Evolutionary conservation across 140 eudicot genomes (phyloP), one percentile per base, ranked within the genome.

Genomic region (Stevia rebaudiana): DNA sequence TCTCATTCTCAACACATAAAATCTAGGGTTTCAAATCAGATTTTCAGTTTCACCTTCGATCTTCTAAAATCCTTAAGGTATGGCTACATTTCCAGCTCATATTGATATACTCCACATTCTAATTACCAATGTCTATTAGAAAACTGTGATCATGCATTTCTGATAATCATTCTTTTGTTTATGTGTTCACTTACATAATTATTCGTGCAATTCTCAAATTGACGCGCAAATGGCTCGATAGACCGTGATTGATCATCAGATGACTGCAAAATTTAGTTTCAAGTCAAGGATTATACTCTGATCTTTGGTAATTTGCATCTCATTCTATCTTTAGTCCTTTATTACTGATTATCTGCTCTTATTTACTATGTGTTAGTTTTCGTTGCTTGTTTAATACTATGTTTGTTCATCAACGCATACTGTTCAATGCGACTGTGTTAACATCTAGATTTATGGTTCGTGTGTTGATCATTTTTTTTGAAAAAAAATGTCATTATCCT

Each of bases 21-120:
- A 76, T 76, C 63, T 76, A 76, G 81, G 81, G 81, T 76, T 76
- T 63, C 72, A 70, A 76, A 55, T 69, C 70, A 65, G 55, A 12
- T 12, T 55, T 48, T 64, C 65, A 62, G 59, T 58, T 63, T 66
- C 69, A 57, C 53, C 46, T 60, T 43, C 63, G 50, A 61, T 44
- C 61, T 31, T 57, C 56, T 30, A 48, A 70, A 63, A 44, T 49
- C 49, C 63, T 48, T 36, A 64, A 48, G 76, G 77, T 76, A 70
- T 63, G 73, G 37, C 16, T 24, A 11, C 0, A 8, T 63, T 51
- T 50, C 12, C 46, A 63, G 23, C 13, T 51, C 21, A 56, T 63
- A 44, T 46, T 72, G 47, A 19, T 36, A 10, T 19, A 28, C 12
- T 23, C 68, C 11, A 11, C 63, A 49, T 37, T 12, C 16, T 15